A percentile compares a stretch with the other conserved stretches of the same genome.
phyloP scores from a whole-genome alignment of 2,329 filamentous ascomycete species.

The Hypoxylon sp. region DNA sequence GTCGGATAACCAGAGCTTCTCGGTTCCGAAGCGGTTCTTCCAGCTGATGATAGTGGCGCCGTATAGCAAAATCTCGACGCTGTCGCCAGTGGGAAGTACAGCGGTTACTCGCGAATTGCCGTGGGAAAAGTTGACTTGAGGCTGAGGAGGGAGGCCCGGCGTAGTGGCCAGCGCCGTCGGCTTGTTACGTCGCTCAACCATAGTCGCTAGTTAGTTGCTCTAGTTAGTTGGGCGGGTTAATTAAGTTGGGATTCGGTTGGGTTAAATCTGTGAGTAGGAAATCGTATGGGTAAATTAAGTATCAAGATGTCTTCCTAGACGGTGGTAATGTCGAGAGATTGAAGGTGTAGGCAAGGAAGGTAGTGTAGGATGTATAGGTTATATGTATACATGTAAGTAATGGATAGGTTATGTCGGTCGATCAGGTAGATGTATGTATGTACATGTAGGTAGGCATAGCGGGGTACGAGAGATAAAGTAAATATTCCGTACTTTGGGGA shows the following conservation, averaged over 20 bases:
- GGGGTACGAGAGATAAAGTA: conserved; percentile 37
- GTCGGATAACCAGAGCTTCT: conserved; percentile 90
- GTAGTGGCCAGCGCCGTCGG: conserved; percentile 82
- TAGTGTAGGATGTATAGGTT: conserved; percentile 8
- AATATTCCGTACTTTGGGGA: conserved; percentile 34
- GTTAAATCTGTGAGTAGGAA: background rate
- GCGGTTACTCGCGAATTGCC: conserved; percentile 82
- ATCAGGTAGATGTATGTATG: no score
- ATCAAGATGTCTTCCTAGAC: background rate
- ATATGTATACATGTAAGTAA: no score
- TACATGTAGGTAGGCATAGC: conserved; percentile 11
- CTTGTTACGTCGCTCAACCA: conserved; percentile 90
- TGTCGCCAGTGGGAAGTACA: conserved; percentile 86
- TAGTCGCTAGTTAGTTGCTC: conserved; percentile 52
- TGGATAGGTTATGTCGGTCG: no score
- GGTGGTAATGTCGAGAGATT: conserved; percentile 14
- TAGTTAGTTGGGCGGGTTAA: conserved; percentile 8
- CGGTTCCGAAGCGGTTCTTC: conserved; percentile 83
- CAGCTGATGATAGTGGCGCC: conserved; percentile 95
- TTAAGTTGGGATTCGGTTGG: background rate
- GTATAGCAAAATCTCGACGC: conserved; percentile 86
- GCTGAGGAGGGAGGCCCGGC: conserved; percentile 79
- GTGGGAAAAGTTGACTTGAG: conserved; percentile 81
- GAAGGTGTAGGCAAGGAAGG: conserved; percentile 13
- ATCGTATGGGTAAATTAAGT: background rate